Percentiles rank a stretch among this genome's conserved stretches.
Conservation (phyloP, 805 yeast species). For the Wickerhamomyces bisporus region DNA sequence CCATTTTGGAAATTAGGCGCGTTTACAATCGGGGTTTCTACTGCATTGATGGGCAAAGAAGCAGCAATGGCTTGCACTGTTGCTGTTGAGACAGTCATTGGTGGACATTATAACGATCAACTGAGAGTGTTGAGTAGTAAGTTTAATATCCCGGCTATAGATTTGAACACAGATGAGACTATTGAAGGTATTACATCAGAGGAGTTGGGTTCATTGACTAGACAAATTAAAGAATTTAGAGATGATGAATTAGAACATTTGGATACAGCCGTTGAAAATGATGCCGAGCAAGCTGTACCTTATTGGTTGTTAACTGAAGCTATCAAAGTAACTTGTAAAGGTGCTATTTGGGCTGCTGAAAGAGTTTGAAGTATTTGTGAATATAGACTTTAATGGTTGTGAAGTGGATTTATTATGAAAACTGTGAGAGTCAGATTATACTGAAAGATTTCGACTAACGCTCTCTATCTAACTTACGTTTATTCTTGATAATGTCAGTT, state of each 20-base stretch:
- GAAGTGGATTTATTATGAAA: constrained; percentile 8
- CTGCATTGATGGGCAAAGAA: constrained; percentile 84
- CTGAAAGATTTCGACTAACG: not conserved
- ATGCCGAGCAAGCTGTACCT: constrained; percentile 90
- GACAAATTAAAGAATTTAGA: constrained; percentile 68
- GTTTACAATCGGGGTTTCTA: constrained; percentile 74
- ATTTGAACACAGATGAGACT: constrained; percentile 23
- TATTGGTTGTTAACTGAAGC: constrained; percentile 84
- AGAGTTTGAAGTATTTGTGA: no score
- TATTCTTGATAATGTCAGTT: not conserved
- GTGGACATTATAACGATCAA: constrained; percentile 91
- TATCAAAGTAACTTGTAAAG: constrained; percentile 74
- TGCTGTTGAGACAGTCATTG: constrained; percentile 97
- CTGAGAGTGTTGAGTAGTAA: constrained; percentile 69
- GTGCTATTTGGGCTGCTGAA: constrained; percentile 92
- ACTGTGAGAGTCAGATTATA: not conserved
- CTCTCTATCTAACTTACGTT: not conserved
- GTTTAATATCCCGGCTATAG: constrained; percentile 41
- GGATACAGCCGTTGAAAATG: constrained; percentile 88
- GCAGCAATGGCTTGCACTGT: constrained; percentile 99
- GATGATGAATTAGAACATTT: constrained; percentile 95
- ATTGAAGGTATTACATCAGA: constrained; percentile 33
- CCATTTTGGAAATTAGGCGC: constrained; percentile 96
- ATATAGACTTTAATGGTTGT: no score
- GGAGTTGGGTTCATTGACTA: constrained; percentile 55